These are phyloP conservation scores for Curvularia lunata DNA, from an alignment of 2,329 filamentous ascomycete species.

Conservation along the genomic window DNA sequence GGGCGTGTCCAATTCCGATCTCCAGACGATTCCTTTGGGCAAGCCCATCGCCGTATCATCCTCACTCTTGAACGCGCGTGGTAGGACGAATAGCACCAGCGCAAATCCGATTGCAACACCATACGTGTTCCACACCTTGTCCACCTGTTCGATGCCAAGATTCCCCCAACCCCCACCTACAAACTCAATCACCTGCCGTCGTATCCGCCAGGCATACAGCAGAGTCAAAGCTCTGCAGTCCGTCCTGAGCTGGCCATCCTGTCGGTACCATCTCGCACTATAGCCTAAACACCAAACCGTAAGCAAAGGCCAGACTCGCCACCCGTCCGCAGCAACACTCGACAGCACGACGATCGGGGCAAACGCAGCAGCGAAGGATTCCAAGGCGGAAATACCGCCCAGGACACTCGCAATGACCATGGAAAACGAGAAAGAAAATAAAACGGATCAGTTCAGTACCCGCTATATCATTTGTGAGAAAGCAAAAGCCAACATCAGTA, in stretches of 20 bases:
- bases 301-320: constrained; percentile 27
- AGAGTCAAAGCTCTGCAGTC: constrained; percentile 30
- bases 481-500: background rate
- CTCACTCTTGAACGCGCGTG: background rate
- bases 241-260: constrained; percentile 28
- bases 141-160: constrained; percentile 6
- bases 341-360: constrained; percentile 11
- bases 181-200: constrained; percentile 13
- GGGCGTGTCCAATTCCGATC: constrained; percentile 27
- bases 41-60: background rate
- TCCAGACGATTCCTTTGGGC: background rate
- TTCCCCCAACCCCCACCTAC: constrained; percentile 21
- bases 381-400: constrained; percentile 23
- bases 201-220: constrained; percentile 16
- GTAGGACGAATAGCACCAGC: constrained; percentile 11
- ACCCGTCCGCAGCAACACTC: constrained; percentile 12
- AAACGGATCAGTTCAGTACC: constrained; percentile 5
- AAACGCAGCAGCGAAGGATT: constrained; percentile 12
- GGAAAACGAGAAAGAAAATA: background rate
- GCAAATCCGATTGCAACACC: constrained; percentile 21
- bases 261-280: constrained; percentile 23
- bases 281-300: constrained; percentile 29
- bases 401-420: constrained; percentile 23
- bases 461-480: constrained; percentile 9
- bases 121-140: constrained; percentile 12